A percentile compares a stretch with the other conserved stretches of the same genome.
phyloP scores from a whole-genome alignment of 2,329 filamentous ascomycete genomes.

The Davidsoniella australis region DNA sequence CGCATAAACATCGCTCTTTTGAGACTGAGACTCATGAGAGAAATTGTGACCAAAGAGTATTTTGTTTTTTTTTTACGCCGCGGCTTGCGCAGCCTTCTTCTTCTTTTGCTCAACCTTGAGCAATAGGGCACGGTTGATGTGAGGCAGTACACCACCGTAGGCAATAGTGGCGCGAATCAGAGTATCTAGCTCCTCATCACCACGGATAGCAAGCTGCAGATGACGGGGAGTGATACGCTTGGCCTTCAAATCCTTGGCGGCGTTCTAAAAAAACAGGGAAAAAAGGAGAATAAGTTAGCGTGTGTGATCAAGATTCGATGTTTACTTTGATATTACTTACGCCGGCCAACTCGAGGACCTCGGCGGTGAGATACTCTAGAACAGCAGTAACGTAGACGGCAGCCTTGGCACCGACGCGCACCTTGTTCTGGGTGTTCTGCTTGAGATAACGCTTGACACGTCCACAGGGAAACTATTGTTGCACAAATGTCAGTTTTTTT shows the following conservation, averaged over 20 bases:
- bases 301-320: not conserved
- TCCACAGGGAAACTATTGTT: constrained; percentile 82
- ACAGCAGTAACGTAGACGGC: constrained; percentile 95
- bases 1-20: too few species aligned
- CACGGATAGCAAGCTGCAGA: constrained; percentile 91
- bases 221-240: constrained; percentile 99
- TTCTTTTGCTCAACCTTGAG: constrained; percentile 97
- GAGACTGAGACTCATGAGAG: too few species aligned
- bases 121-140: constrained; percentile 94
- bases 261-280: constrained; percentile 42
- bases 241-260: constrained; percentile 98
- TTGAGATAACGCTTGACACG: constrained; percentile 99
- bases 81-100: constrained; percentile 36
- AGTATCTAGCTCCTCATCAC: constrained; percentile 95
- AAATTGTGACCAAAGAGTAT: not conserved
- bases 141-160: constrained; percentile 92
- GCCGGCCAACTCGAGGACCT: constrained; percentile 95
- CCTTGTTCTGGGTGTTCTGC: constrained; percentile 98
- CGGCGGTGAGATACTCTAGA: constrained; percentile 93
- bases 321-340: constrained; percentile 31
- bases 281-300: constrained; percentile 13
- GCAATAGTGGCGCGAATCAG: constrained; percentile 95
- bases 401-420: constrained; percentile 94
- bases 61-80: constrained; percentile 5
- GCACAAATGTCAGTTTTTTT: constrained; percentile 14